Evolutionary conservation across 2,329 filamentous ascomycete genomes (phyloP).

Genomic region (Pestalotiopsis sp.): DNA sequence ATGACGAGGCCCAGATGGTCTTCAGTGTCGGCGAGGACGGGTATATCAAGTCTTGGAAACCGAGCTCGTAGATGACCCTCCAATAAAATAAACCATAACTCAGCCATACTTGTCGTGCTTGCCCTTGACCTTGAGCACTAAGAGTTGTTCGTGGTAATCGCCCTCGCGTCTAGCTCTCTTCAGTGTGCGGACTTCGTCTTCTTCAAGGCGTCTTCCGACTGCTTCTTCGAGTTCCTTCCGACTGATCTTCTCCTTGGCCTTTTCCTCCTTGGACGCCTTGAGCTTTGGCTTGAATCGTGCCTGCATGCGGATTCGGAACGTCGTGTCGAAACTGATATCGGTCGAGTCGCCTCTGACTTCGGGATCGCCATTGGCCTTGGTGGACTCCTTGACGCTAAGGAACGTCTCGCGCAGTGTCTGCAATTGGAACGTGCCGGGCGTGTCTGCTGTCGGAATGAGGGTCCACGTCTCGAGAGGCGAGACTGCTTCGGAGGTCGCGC

Average conservation of each 20-base stretch:
- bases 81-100: slow-evolving; percentile 23
- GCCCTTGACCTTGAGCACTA: slow-evolving; percentile 87
- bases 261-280: slow-evolving; percentile 80
- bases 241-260: slow-evolving; percentile 82
- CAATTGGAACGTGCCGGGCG: slow-evolving; percentile 72
- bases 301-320: slow-evolving; percentile 87
- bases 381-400: slow-evolving; percentile 61
- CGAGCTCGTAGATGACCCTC: slow-evolving; percentile 24
- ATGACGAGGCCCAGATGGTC: slow-evolving; percentile 60
- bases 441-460: slow-evolving; percentile 64
- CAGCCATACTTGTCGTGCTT: slow-evolving; percentile 85
- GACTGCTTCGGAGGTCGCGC: slow-evolving; percentile 79
- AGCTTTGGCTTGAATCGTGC: slow-evolving; percentile 87
- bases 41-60: slow-evolving; percentile 59
- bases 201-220: slow-evolving; percentile 74
- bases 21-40: slow-evolving; percentile 64
- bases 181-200: slow-evolving; percentile 83
- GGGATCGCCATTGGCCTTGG: slow-evolving; percentile 50
- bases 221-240: slow-evolving; percentile 82
- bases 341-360: slow-evolving; percentile 80
- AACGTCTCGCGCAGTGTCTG: slow-evolving; percentile 75
- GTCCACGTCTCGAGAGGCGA: slow-evolving; percentile 82
- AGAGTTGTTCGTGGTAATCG: slow-evolving; percentile 83
- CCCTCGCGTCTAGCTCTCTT: slow-evolving; percentile 85
- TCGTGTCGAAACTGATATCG: slow-evolving; percentile 68